phyloP scores from a whole-genome alignment of 768 basidiomycete species.

The Hygrophorus russula region DNA sequence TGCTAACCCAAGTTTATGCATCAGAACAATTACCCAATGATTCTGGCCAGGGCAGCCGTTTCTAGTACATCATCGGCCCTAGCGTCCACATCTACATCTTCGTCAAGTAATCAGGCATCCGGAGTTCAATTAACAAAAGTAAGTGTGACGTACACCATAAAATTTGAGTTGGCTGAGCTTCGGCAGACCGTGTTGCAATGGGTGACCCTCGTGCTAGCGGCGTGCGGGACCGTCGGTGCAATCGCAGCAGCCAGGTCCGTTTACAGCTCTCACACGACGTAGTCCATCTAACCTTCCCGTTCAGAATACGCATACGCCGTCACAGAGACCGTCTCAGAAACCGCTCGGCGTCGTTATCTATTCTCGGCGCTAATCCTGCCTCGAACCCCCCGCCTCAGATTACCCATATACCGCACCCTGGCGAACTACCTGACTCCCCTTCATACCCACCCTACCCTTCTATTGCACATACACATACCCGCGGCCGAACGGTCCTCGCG shows the following conservation, averaged over 20 bases:
- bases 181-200: slow-evolving; percentile 20
- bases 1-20: too few relatives aligned
- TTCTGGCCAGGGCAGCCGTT: too few relatives aligned
- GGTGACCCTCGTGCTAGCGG: slow-evolving; percentile 17
- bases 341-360: too few relatives aligned
- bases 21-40: too few relatives aligned
- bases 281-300: neutral
- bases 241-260: slow-evolving; percentile 6
- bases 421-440: slow-evolving; percentile 2
- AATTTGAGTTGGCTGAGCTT: neutral
- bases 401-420: too few relatives aligned
- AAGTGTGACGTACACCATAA: neutral
- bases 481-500: slow-evolving; percentile 9
- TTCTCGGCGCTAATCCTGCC: too few relatives aligned
- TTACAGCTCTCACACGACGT: slow-evolving; percentile 8
- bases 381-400: too few relatives aligned
- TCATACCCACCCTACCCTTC: neutral
- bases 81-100: neutral
- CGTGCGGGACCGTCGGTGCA: slow-evolving; percentile 12
- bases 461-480: neutral
- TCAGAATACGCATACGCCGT: neutral
- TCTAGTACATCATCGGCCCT: neutral
- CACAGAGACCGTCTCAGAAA: too few relatives aligned
- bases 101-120: neutral
- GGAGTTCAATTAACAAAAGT: neutral